These are phyloP conservation scores for Gaillardinia entomophila DNA, from an alignment of 805 yeast species.

Conservation along the genomic window DNA sequence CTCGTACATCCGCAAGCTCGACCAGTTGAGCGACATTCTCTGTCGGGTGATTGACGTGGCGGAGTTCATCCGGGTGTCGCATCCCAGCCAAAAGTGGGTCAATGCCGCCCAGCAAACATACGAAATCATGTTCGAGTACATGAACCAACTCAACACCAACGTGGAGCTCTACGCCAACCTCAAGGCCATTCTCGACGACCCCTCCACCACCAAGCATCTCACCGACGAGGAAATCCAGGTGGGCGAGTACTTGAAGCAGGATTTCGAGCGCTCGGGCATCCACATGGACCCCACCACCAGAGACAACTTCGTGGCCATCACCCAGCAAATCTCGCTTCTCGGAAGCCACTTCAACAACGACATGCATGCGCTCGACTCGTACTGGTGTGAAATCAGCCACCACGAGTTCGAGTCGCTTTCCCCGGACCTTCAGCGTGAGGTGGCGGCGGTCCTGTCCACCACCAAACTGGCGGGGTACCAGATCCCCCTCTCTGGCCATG, in stretches of 20 bases:
- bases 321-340: slow-evolving; percentile 71
- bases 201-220: slow-evolving; percentile 29
- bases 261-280: slow-evolving; percentile 87
- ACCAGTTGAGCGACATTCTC: slow-evolving; percentile 77
- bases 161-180: slow-evolving; percentile 62
- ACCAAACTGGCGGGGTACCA: slow-evolving; percentile 1
- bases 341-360: slow-evolving; percentile 73
- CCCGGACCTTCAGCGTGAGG: too few relatives aligned
- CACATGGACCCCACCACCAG: slow-evolving; percentile 65
- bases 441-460: too few relatives aligned
- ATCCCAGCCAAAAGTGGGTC: slow-evolving; percentile 67
- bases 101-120: slow-evolving; percentile 84
- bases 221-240: slow-evolving; percentile 74
- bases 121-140: slow-evolving; percentile 83
- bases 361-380: slow-evolving; percentile 27
- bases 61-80: slow-evolving; percentile 84
- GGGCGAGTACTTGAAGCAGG: slow-evolving; percentile 72
- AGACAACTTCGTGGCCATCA: slow-evolving; percentile 65
- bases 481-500: slow-evolving; percentile 46
- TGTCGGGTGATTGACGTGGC: slow-evolving; percentile 93
- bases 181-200: slow-evolving; percentile 44
- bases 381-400: slow-evolving; percentile 31
- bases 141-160: slow-evolving; percentile 88
- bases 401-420: slow-evolving; percentile 24
- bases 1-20: slow-evolving; percentile 59